phyloP scores from a whole-genome alignment of 2,329 filamentous ascomycete species.

The Xylariaceae sp. region DNA sequence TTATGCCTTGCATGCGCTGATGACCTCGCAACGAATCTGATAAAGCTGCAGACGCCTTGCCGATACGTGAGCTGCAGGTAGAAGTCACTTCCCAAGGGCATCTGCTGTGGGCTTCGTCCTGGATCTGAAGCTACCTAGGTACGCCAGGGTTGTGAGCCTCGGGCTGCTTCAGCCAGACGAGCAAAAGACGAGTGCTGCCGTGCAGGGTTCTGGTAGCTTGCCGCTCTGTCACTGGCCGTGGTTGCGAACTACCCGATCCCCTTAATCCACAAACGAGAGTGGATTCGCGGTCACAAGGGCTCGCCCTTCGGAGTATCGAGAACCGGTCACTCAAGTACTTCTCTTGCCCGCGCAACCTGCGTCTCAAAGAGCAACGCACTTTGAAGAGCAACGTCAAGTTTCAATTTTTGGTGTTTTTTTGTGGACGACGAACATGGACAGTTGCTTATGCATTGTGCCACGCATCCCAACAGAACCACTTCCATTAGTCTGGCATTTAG shows the following conservation, averaged over 20 bases:
- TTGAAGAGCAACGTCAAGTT: conserved; percentile 6
- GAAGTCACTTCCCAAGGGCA: too few species aligned
- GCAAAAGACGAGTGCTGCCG: conserved; percentile 1
- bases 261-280: conserved; percentile 10
- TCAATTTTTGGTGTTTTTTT: conserved; percentile 5
- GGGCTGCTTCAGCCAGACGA: conserved; percentile 8
- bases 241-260: conserved; percentile 1
- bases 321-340: conserved; percentile 8
- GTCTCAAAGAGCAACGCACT: too few species aligned
- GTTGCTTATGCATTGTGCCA: conserved; percentile 1
- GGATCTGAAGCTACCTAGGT: too few species aligned
- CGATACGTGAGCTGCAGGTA: too few species aligned
- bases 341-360: too few species aligned
- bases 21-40: too few species aligned
- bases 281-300: conserved; percentile 21
- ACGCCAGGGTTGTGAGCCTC: too few species aligned
- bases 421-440: conserved; percentile 12
- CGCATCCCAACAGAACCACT: too few species aligned
- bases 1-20: too few species aligned
- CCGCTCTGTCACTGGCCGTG: conserved; percentile 8
- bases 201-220: conserved; percentile 7
- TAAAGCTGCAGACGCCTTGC: too few species aligned
- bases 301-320: conserved; percentile 10
- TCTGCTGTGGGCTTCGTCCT: too few species aligned
- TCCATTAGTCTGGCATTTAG: too few species aligned